Evolutionary conservation across 495 filamentous ascomycete species (phyloP), one percentile per base, ranked within the genome.

Genomic region (Penicillium simplicissimum): DNA sequence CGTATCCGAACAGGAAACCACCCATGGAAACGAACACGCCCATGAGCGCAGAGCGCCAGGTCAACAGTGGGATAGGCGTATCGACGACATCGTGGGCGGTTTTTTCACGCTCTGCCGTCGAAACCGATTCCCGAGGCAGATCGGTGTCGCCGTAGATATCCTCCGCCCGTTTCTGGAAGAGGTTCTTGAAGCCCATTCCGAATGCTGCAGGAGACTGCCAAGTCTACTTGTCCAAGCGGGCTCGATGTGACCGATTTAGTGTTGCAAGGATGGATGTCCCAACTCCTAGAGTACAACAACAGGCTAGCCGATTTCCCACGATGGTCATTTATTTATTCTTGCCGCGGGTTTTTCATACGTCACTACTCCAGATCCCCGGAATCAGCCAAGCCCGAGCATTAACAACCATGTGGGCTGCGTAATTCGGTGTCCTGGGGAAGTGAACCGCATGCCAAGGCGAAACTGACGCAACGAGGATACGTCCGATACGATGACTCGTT

Each of bases 11-110:
- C 13, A 90, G 81, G 59, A 90, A 85, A 15, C 87, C 87, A 45
- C 87, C 87, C 76, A 90, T 86, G 3, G 87, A 82, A n/a, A 82
- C 77, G 17, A 82, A 72, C 10, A 82, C 36, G n/a, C 78, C 79
- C 77, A 83, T 82, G 2, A 74, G 51, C 14, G 76, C 60, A 25
- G 78, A 75, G 19, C 74, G 73, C 55, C 69, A 64, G 1, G 79
- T 82, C 7, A 83, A 40, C 2, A 74, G 68, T 0, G 67, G 72
- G 17, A 78, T 67, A 3, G 71, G 72, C 5, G 70, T 68, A 52
- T 79, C 71, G 15, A 74, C 58, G n/a, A 66, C 36, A 59, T 64
- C 67, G 17, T 54, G 35, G 4, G 54, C 51, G 3, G 54, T 62
- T 60, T 72, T 72, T 59, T 72, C 69, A 5, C 40, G 64, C 25